Percentiles rank a stretch among this genome's conserved stretches.
phyloP scores from a whole-genome alignment of 2,329 filamentous ascomycete species.

The Neofusicoccum cordaticola region DNA sequence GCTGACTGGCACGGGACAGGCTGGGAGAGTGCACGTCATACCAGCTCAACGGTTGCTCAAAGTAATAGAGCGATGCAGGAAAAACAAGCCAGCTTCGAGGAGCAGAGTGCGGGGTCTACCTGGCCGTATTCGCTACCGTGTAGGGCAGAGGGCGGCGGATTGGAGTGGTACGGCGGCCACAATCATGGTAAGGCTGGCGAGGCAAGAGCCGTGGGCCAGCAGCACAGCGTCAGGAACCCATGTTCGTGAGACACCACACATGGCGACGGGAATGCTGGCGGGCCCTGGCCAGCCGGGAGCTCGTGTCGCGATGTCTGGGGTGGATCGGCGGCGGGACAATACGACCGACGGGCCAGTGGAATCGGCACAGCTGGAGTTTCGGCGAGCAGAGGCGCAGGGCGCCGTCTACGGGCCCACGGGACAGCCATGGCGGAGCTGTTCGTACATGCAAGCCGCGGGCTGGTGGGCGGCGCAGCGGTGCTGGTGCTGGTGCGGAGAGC shows the following conservation, averaged over 20 bases:
- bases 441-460: not conserved
- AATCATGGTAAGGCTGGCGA: not conserved
- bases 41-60: not conserved
- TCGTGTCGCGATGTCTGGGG: not conserved
- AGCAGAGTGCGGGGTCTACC: not conserved
- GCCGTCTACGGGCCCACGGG: not conserved
- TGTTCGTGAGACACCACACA: not conserved
- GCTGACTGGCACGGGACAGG: not conserved
- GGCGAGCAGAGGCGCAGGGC: not conserved
- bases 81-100: not conserved
- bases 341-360: not conserved
- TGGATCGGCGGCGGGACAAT: not conserved
- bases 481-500: not conserved
- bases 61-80: slow-evolving; percentile 5
- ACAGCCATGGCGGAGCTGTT: not conserved
- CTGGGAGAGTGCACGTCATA: slow-evolving; percentile 12
- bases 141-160: not conserved
- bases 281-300: not conserved
- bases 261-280: not conserved
- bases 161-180: not conserved
- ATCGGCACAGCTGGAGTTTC: not conserved
- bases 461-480: not conserved
- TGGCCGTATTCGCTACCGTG: not conserved
- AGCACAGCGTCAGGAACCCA: slow-evolving; percentile 6
- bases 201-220: not conserved